Evolutionary conservation across 2,329 filamentous ascomycete species (phyloP).

Genomic region (Pseudogymnoascus sp.): DNA sequence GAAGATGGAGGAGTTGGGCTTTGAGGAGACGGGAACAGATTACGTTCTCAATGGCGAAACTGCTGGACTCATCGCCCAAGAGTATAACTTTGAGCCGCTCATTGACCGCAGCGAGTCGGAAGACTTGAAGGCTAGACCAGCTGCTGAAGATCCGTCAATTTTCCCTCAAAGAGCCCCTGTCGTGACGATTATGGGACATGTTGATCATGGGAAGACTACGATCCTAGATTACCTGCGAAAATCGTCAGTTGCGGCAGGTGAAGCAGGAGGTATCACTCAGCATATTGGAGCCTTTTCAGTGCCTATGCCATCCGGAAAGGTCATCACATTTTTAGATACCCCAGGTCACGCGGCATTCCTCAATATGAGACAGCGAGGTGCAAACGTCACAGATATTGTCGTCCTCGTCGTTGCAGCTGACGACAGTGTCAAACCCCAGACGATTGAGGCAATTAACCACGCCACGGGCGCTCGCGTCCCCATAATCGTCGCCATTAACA

Average conservation of each 20-base stretch:
- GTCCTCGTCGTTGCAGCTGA: constrained; percentile 93
- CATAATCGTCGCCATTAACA: constrained; percentile 97
- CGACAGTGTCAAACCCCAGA: constrained; percentile 96
- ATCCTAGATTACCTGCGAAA: constrained; percentile 90
- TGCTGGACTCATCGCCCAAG: constrained; percentile 80
- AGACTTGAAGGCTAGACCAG: constrained; percentile 67
- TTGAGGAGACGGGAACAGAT: constrained; percentile 74
- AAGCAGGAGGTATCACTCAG: constrained; percentile 96
- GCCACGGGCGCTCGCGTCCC: constrained; percentile 81
- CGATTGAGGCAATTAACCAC: constrained; percentile 91
- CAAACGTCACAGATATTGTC: constrained; percentile 94
- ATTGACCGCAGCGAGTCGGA: constrained; percentile 59
- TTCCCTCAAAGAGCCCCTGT: constrained; percentile 79
- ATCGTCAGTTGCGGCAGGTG: constrained; percentile 81
- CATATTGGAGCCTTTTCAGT: constrained; percentile 98
- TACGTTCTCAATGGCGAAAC: constrained; percentile 88
- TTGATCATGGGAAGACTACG: constrained; percentile 97
- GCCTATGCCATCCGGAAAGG: constrained; percentile 74
- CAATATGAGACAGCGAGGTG: constrained; percentile 90
- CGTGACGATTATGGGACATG: constrained; percentile 98
- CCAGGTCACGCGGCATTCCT: constrained; percentile 94
- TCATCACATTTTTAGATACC: constrained; percentile 94
- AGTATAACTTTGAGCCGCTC: constrained; percentile 86
- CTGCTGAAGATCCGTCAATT: constrained; percentile 58
- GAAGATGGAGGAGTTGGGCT: constrained; percentile 79